Evolutionary conservation across 2,329 filamentous ascomycete species (phyloP).

Genomic region (Acephala macrosclerotiorum): DNA sequence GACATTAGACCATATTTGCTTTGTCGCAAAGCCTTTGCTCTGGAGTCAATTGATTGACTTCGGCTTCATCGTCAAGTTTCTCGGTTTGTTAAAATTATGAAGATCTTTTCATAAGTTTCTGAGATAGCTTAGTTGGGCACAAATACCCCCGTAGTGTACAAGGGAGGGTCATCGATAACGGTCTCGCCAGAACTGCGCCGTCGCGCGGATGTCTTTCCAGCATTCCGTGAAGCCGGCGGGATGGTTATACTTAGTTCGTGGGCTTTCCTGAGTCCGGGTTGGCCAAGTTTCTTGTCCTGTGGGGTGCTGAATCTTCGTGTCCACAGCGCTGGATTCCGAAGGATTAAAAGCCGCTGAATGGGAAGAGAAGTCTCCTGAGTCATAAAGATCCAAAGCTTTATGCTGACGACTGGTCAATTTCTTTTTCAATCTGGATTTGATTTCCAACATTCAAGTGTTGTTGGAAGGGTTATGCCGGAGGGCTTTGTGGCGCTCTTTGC

Average conservation of each 20-base stretch:
- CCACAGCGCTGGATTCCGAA: constrained; percentile 26
- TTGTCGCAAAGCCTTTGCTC: constrained; percentile 2
- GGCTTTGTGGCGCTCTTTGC: neutral
- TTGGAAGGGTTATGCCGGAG: constrained; percentile 4
- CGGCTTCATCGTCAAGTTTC: neutral
- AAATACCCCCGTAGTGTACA: constrained; percentile 7
- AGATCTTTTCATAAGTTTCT: neutral
- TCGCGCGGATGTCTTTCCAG: constrained; percentile 19
- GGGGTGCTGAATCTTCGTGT: constrained; percentile 17
- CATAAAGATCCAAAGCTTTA: neutral
- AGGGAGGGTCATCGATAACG: neutral
- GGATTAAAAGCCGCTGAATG: neutral
- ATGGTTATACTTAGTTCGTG: constrained; percentile 12
- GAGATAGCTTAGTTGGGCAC: neutral
- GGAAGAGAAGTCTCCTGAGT: no score
- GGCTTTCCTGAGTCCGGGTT: neutral
- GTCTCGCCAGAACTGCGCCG: constrained; percentile 3
- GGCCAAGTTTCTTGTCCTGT: constrained; percentile 16
- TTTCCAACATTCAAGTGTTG: neutral
- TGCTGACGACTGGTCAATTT: neutral
- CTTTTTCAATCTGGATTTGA: neutral
- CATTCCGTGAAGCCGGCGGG: constrained; percentile 18
- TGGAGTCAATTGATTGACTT: neutral
- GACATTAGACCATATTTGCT: neutral
- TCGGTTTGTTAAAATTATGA: neutral